Conservation (phyloP, 164 flowering plant genomes). For the Umbellularia californica region DNA sequence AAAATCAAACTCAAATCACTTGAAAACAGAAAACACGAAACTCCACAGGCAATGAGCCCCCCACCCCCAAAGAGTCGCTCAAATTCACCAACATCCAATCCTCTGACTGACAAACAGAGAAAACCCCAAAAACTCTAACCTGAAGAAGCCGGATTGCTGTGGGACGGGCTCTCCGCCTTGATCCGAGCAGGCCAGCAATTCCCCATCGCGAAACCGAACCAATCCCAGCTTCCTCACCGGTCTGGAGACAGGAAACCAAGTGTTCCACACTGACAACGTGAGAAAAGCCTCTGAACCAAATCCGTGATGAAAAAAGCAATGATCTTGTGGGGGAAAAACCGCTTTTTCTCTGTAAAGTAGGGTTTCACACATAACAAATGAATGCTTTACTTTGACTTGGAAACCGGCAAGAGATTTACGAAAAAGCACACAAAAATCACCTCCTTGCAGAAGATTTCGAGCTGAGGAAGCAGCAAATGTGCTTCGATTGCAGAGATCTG, state of each 20-base stretch:
- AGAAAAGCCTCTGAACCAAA: not conserved
- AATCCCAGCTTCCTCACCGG: not conserved
- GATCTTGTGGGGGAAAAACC: not conserved
- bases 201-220: conserved; percentile 44
- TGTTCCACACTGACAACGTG: not conserved
- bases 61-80: not conserved
- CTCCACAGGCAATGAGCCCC: not conserved
- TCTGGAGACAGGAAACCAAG: not conserved
- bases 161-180: conserved; percentile 59
- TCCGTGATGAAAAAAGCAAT: not conserved
- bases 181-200: conserved; percentile 61
- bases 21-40: not conserved
- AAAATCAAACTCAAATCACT: not conserved
- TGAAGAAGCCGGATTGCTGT: conserved; percentile 28
- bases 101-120: not conserved
- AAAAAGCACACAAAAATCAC: not conserved
- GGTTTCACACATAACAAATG: not conserved
- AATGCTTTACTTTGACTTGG: not conserved
- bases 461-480: not conserved
- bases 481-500: not conserved
- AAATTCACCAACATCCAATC: not conserved
- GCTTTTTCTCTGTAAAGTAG: not conserved
- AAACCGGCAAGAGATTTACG: not conserved
- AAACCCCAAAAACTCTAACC: conserved; percentile 23
- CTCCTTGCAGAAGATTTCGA: not conserved